Base-by-base conservation (phyloP, 768 basidiomycete species). In the Leccinum olivaceopallidum region DNA sequence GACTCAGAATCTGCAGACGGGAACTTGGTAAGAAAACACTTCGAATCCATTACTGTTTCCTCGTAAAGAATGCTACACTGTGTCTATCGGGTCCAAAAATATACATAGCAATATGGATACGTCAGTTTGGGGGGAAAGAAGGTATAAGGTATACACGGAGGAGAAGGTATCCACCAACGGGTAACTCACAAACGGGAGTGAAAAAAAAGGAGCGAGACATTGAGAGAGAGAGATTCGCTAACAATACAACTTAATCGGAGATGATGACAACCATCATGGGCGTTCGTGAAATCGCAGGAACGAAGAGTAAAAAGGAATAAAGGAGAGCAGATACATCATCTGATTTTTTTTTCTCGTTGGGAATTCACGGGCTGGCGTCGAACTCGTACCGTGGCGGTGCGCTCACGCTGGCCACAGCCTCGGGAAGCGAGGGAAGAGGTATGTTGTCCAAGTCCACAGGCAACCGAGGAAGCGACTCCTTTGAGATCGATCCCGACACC, bases 211-310 rank as follows among this genome's bases (percentile, higher is more conserved):
- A 61, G 53, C 18, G 51, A 26, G 50, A 28, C 24, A 34, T 63
- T 14, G 48, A 22, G 42, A 50, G 32, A 34, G 32, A 34, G 42
- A 34, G 53, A 36, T 48, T 24, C 30, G 59, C 71, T 73, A 74
- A 49, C 56, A 68, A 75, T 73, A 75, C 73, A 73, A 50, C 59
- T 62, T 32, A 56, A 60, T 28, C 9, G 57, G 54, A 58, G 44
- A 9, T 55, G 50, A 63, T 42, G 26, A 55, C 18, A 28, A 47
- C 20, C 44, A 20, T 12, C 44, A 47, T 47, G 20, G 20, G 20
- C 9, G 10, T 18, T 20, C 44, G 6, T 6, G 13, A 14, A 30
- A 59, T 30, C 39, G 36, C 34, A 51, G 6, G 42, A 48, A 36
- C 37, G 44, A 56, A 53, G 6, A 49, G 48, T 42, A 13, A 61